Evolutionary conservation across 192 early-diverging fungal genomes (phyloP).

Genomic region (Piromyces finnis): DNA sequence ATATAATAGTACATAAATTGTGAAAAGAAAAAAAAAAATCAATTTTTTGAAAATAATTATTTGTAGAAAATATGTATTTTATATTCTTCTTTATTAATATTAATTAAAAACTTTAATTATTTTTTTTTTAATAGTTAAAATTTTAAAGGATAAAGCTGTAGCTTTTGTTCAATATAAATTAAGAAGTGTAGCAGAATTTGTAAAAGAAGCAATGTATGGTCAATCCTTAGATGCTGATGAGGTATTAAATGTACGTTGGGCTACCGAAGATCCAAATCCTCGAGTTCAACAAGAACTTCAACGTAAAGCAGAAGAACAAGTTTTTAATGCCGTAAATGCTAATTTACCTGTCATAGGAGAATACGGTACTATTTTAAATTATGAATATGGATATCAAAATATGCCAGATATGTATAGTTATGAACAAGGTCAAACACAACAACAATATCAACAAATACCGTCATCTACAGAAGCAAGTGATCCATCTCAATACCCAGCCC

Average conservation of each 20-base stretch:
- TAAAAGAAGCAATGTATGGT: slow-evolving; percentile 70
- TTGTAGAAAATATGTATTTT: no score
- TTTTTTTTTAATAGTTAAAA: slow-evolving; percentile 27
- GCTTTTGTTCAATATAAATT: slow-evolving; percentile 65
- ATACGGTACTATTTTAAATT: slow-evolving; percentile 29
- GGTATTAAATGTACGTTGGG: slow-evolving; percentile 62
- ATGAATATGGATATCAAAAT: slow-evolving; percentile 9
- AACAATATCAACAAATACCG: neutral
- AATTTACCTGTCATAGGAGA: slow-evolving; percentile 34
- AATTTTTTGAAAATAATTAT: no score
- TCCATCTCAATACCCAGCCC: neutral
- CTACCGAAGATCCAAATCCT: slow-evolving; percentile 65
- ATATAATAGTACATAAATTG: neutral
- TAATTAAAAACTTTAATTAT: neutral
- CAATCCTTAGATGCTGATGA: slow-evolving; percentile 64
- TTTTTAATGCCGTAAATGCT: slow-evolving; percentile 25
- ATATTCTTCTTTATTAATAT: no score
- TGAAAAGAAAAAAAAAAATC: no score
- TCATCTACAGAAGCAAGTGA: no score
- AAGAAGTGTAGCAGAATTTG: slow-evolving; percentile 64
- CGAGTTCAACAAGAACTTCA: slow-evolving; percentile 13
- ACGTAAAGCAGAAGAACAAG: slow-evolving; percentile 35
- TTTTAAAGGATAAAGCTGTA: slow-evolving; percentile 49
- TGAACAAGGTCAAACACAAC: neutral
- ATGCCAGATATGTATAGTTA: neutral